phyloP scores from a whole-genome alignment of 176 grass and related monocot genomes.

The Ampelocalamus luodianensis region DNA sequence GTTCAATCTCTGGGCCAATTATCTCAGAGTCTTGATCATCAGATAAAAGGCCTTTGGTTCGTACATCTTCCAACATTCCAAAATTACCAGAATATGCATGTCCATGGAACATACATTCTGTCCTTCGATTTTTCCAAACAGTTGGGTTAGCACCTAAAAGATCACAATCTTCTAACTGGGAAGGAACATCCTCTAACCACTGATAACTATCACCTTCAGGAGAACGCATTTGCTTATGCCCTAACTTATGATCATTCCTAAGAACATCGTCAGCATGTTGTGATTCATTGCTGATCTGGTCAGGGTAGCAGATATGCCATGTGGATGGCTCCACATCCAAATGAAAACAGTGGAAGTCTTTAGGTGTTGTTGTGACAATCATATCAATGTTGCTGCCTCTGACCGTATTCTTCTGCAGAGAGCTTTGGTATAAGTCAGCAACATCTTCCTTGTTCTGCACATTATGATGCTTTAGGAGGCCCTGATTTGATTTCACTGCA shows the following conservation, averaged over 20 bases:
- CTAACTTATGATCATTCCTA: conserved; percentile 34
- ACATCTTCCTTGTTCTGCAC: conserved; percentile 55
- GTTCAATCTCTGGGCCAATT: conserved; percentile 43
- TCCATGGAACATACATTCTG: conserved; percentile 45
- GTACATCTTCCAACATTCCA: conserved; percentile 42
- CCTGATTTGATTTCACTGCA: conserved; percentile 49
- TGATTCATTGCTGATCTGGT: conserved; percentile 31
- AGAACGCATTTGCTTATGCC: conserved; percentile 29
- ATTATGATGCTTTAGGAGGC: conserved; percentile 43
- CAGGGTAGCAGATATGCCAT: conserved; percentile 37
- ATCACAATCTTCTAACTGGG: conserved; percentile 46
- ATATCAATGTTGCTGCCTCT: conserved; percentile 48
- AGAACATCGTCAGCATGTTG: conserved; percentile 9
- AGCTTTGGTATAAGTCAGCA: conserved; percentile 35
- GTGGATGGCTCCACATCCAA: conserved; percentile 53
- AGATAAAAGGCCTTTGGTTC: conserved; percentile 21
- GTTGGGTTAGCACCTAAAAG: conserved; percentile 42
- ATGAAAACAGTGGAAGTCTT: conserved; percentile 39
- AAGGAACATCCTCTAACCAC: conserved; percentile 46
- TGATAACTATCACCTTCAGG: conserved; percentile 34
- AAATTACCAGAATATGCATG: conserved; percentile 42
- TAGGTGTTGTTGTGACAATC: conserved; percentile 43
- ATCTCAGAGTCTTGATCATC: conserved; percentile 38
- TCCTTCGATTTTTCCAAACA: conserved; percentile 43
- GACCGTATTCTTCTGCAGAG: conserved; percentile 41